Conservation (phyloP, 179 eudicot genomes). For the Silene vulgaris region DNA sequence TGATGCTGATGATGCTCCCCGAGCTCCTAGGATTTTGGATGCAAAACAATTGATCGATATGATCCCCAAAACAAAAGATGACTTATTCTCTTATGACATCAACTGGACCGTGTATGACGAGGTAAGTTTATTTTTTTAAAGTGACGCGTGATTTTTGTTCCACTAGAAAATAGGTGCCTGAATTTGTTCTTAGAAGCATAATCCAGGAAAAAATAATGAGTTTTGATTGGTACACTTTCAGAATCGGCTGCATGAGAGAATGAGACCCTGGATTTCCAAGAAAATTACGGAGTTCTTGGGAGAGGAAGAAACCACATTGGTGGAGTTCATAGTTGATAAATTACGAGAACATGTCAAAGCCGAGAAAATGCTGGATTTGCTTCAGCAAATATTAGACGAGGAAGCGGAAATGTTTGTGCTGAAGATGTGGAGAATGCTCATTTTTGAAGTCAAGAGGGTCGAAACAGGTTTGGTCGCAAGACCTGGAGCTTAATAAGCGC, state of each 20-base stretch:
- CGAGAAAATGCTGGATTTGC: constrained; percentile 70
- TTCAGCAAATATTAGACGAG: constrained; percentile 79
- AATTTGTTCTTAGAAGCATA: too few species aligned
- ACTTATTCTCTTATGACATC: constrained; percentile 76
- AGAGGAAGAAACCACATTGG: constrained; percentile 81
- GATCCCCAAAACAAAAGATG: constrained; percentile 97
- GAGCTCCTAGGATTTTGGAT: constrained; percentile 62
- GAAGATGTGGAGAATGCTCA: constrained; percentile 99
- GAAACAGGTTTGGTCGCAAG: constrained; percentile 70
- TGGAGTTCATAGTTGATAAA: constrained; percentile 79
- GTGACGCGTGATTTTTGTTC: too few species aligned
- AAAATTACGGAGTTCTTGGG: constrained; percentile 88
- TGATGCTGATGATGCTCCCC: constrained; percentile 42
- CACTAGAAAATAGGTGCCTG: too few species aligned
- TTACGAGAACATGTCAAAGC: constrained; percentile 71
- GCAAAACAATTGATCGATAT: constrained; percentile 93
- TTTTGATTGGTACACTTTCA: constrained; percentile 25
- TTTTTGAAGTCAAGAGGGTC: constrained; percentile 81
- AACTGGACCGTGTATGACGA: constrained; percentile 87
- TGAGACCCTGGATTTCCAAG: constrained; percentile 98
- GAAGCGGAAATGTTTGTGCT: constrained; percentile 99
- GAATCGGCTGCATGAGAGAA: constrained; percentile 76
- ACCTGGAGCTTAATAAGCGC: constrained; percentile 38
- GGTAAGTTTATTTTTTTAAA: constrained; percentile 32
- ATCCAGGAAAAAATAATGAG: too few species aligned